Evolutionary conservation across 345 rosid species (phyloP), one percentile per base, ranked within the genome.

Genomic region (Salix purpurea): DNA sequence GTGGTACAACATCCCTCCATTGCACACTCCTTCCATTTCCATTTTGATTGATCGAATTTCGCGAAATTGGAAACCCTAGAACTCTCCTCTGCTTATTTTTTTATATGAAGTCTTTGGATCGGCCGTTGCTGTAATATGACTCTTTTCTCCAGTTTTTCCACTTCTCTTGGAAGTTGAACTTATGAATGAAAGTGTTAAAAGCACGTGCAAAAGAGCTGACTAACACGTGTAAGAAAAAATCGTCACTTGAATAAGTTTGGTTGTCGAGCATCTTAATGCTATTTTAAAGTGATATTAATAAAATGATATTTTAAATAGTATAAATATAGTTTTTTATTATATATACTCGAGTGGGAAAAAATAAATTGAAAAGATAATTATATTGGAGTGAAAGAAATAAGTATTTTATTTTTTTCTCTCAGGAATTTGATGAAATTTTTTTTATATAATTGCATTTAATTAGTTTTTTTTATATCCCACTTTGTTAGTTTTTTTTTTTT

Each of bases 1-100:
- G 81, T 93, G 97, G 87, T 96, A 96, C 89, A 96, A 79, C 89
- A 96, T 93, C 77, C 98, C 99, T 32, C 97, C 98, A 76, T 93
- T 96, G 91, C 93, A 90, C 9, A 82, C 80, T 70, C 92, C 88
- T 62, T 93, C 99, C 94, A 89, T 91, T 66, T 21, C 60, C 75
- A 13, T 9, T 15, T 39, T 19, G 21, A 24, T 39, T n/a, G 52
- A 62, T 56, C 62, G 26, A 56, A n/a, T n/a, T 56, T 56, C 26
- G 62, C 3, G 26, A n/a, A n/a, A 56, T n/a, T 56, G 12, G 5
- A 50, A 78, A 71, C 70, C 77, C 71, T 48, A 77, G 70, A 72
- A 70, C 28, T 65, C 36, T 65, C 67, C 26, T 24, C 10, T 4
- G 48, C 14, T 34, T 34, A 2, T 28, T 30, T 65, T 40, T 40